Evolutionary conservation across 768 basidiomycete species (phyloP), one percentile per base, ranked within the genome.

Genomic region (Tylopilus plumbeoviolaceoides): DNA sequence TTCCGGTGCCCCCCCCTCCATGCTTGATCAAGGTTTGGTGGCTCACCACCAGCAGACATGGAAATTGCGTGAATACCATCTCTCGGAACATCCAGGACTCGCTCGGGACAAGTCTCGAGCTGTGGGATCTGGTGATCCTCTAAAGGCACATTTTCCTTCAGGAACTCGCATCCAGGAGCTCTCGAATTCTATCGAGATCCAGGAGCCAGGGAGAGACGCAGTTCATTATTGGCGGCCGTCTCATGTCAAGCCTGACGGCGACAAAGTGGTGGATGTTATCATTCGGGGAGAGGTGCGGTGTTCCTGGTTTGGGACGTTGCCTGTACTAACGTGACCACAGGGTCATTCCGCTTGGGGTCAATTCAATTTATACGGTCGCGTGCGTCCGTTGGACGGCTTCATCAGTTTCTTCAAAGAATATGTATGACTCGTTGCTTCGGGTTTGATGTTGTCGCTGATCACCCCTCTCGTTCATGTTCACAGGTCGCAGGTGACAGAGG

Each of bases 271-370:
- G 20, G 90, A 92, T 62, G 74, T 90, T 33, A 78, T 92, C 46
- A 71, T 92, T 28, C 76, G 80, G 12, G 90, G 90, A 63, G 87
- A 91, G 75, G 89, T 89, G 7, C 50, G 14, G 23, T 31, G 25
- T 41, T 38, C 20, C 18, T 21, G 10, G 6, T 40, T 40, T 21
- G 39, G 0, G 31, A 40, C n/a, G 30, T 23, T 30, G 20, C n/a
- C 8, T 40, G 59, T 35, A 53, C 53, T 51, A 25, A 56, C 48
- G 42, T 49, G 18, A 14, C n/a, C 18, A 53, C 14, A 91, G 89
- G 91, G 91, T 5, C 92, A 94, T 70, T 94, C 91, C 8, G 84
- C 90, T 14, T 95, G 91, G 91, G 91, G 92, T 21, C 84, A 89
- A 58, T 95, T 93, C 70, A 84, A 77, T 53, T 68, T 95, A 23